Conservation (phyloP, 2,329 filamentous ascomycete genomes). For the Diaporthe velutina region DNA sequence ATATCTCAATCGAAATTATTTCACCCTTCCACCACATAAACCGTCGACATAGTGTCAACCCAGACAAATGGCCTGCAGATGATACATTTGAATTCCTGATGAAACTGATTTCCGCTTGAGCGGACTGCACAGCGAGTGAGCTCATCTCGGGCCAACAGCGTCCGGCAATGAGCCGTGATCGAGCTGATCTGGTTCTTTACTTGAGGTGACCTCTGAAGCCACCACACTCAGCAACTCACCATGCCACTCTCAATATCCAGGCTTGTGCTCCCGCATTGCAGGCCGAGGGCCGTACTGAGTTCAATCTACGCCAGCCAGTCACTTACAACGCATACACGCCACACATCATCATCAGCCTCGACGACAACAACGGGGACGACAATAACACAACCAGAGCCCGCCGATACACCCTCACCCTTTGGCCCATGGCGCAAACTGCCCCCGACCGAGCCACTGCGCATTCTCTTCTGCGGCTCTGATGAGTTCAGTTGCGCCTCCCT, state of each 20-base stretch:
- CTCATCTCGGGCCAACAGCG: background rate
- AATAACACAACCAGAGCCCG: background rate
- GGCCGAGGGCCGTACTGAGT: background rate
- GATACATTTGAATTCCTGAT: too few species aligned
- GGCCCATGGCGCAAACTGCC: conserved; percentile 7
- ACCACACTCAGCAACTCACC: conserved; percentile 1
- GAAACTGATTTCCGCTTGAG: background rate
- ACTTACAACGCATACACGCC: background rate
- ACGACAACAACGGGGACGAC: background rate
- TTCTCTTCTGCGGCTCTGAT: conserved; percentile 96
- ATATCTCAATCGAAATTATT: background rate
- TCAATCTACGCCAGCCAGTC: too few species aligned
- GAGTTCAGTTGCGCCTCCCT: conserved; percentile 87
- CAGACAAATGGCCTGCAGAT: background rate
- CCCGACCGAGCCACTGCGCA: conserved; percentile 74
- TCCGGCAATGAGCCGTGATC: conserved; percentile 13
- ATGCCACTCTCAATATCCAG: conserved; percentile 27
- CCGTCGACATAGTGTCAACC: background rate
- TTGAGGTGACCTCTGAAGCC: conserved; percentile 15
- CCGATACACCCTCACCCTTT: background rate
- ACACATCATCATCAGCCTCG: background rate
- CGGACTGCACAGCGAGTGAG: background rate
- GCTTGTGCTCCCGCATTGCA: background rate
- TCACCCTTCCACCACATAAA: background rate
- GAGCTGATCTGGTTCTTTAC: background rate